Evolutionary conservation across 208 protist species (phyloP).

Genomic region (Histomonas meleagridis): DNA sequence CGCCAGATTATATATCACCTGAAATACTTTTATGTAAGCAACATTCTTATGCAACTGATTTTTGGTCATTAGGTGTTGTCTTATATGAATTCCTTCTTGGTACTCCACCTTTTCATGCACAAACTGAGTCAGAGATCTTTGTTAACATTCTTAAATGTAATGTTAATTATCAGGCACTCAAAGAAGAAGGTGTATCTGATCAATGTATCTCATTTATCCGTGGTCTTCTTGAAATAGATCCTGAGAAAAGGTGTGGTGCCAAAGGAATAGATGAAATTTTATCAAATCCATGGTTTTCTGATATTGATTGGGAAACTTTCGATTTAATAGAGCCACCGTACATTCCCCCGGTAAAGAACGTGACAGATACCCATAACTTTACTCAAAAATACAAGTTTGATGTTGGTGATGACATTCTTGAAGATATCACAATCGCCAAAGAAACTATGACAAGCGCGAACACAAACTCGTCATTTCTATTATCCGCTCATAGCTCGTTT

Average conservation of each 20-base stretch:
- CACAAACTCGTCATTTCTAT: not conserved
- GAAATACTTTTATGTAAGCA: slow-evolving; percentile 53
- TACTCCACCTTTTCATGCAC: not conserved
- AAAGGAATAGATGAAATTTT: slow-evolving; percentile 35
- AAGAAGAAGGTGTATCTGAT: not conserved
- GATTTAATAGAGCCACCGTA: too few relatives aligned
- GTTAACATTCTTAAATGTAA: not conserved
- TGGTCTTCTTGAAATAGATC: slow-evolving; percentile 15
- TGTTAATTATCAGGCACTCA: not conserved
- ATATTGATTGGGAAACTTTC: not conserved
- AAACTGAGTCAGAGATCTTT: not conserved
- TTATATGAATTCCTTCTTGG: slow-evolving; percentile 62
- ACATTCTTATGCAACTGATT: slow-evolving; percentile 60
- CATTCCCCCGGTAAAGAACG: not conserved
- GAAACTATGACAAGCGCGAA: not conserved
- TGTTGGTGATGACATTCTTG: not conserved
- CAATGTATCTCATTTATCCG: not conserved
- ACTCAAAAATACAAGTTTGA: not conserved
- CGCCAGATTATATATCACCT: slow-evolving; percentile 59
- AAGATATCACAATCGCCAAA: not conserved
- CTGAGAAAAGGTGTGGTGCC: not conserved
- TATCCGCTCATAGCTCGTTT: not conserved
- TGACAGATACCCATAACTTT: not conserved
- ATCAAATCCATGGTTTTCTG: slow-evolving; percentile 20
- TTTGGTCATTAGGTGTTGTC: slow-evolving; percentile 60